A percentile compares a stretch with the other conserved stretches of the same genome.
These are phyloP conservation scores for Pestalotiopsis sp. DNA, from an alignment of 2,329 filamentous ascomycete species.

Conservation along the genomic window DNA sequence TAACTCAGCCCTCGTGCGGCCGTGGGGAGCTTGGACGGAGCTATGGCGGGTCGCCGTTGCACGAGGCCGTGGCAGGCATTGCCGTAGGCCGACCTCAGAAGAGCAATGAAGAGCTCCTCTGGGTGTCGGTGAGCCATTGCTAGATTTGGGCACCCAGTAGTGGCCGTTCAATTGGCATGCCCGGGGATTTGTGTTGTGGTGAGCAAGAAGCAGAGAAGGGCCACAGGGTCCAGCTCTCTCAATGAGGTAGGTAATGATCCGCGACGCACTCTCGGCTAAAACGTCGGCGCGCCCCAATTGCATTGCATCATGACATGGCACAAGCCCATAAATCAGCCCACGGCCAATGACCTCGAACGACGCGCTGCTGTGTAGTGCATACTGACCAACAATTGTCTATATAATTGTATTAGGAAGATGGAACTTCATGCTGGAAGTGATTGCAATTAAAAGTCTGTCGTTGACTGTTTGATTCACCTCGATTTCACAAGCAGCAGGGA, in stretches of 20 bases:
- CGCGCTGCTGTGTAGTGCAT: background rate
- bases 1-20: conserved; percentile 3
- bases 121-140: conserved; percentile 29
- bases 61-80: conserved; percentile 23
- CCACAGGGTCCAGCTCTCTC: background rate
- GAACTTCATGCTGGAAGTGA: background rate
- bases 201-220: background rate
- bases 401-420: background rate
- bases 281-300: background rate
- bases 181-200: background rate
- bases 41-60: conserved; percentile 16
- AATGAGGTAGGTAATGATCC: background rate
- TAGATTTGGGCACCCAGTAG: conserved; percentile 17
- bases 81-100: conserved; percentile 26
- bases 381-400: background rate
- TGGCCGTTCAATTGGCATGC: conserved; percentile 8
- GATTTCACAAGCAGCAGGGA: background rate
- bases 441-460: background rate
- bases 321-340: background rate
- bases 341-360: background rate
- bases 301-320: background rate
- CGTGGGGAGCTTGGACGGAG: conserved; percentile 16
- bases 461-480: background rate
- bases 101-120: conserved; percentile 29
- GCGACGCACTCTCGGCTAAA: conserved; percentile 8